Conservation (phyloP, 2,329 filamentous ascomycete species). For the Ophiostoma montium region DNA sequence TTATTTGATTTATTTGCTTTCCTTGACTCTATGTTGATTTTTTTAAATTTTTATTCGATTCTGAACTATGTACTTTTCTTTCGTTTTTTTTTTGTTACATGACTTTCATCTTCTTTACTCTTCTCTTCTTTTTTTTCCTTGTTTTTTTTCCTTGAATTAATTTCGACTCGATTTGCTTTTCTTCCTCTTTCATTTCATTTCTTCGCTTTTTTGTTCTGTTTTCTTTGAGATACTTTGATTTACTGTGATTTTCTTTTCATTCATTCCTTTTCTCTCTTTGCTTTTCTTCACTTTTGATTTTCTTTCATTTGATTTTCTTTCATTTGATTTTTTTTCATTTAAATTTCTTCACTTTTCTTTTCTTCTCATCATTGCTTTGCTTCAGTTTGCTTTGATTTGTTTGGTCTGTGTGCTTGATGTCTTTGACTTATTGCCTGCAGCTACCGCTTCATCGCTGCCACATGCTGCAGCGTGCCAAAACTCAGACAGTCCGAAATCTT, state of each 20-base stretch:
- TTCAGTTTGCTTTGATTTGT: background rate
- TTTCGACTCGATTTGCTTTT: background rate
- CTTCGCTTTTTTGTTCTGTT: too few species aligned
- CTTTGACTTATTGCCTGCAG: background rate
- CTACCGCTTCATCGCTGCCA: slow-evolving; percentile 26
- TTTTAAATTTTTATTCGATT: background rate
- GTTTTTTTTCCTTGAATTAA: background rate
- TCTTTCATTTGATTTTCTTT: background rate
- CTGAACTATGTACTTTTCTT: background rate
- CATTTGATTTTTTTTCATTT: too few species aligned
- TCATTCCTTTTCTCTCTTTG: too few species aligned
- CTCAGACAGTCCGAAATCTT: slow-evolving; percentile 75
- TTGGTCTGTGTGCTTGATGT: background rate
- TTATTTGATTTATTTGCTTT: too few species aligned
- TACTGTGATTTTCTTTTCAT: too few species aligned
- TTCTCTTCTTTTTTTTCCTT: too few species aligned
- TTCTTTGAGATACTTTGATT: too few species aligned
- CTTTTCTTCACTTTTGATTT: background rate
- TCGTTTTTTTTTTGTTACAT: too few species aligned
- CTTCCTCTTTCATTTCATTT: too few species aligned
- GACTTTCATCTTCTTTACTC: too few species aligned
- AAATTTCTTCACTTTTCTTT: too few species aligned
- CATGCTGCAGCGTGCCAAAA: slow-evolving; percentile 72
- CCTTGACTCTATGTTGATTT: too few species aligned
- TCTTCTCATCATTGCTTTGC: background rate